These are phyloP conservation scores for Breynia disticha DNA, from an alignment of 441 rosid species.

Conservation along the genomic window DNA sequence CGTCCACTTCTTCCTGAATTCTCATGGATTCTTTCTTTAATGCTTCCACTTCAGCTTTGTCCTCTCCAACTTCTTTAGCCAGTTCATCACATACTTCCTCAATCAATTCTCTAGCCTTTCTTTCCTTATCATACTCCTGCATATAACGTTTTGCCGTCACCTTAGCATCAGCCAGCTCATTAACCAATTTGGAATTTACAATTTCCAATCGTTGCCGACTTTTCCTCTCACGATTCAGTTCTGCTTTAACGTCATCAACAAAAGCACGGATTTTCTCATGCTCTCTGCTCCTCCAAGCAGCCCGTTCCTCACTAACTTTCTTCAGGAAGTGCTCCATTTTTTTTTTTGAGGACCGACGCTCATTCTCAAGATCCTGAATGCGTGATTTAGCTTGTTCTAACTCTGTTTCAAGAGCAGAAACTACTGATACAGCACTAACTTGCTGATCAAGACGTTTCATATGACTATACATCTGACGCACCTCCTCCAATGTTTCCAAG, in stretches of 20 bases:
- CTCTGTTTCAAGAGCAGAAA: constrained; percentile 63
- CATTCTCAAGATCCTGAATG: constrained; percentile 67
- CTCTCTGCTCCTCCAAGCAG: constrained; percentile 76
- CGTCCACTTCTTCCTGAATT: constrained; percentile 67
- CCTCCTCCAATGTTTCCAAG: constrained; percentile 54
- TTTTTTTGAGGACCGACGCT: constrained; percentile 62
- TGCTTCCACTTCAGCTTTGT: constrained; percentile 72
- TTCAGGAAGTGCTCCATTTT: constrained; percentile 78
- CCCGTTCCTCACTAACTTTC: constrained; percentile 85
- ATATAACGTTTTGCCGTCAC: constrained; percentile 50
- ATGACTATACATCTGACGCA: constrained; percentile 37
- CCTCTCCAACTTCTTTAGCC: constrained; percentile 75
- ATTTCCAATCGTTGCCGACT: constrained; percentile 71
- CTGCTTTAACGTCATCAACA: constrained; percentile 54
- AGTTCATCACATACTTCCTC: constrained; percentile 96
- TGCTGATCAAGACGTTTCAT: constrained; percentile 60
- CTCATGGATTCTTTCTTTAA: constrained; percentile 63
- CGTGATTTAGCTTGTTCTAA: constrained; percentile 59
- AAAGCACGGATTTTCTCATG: constrained; percentile 74
- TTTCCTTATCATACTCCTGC: constrained; percentile 84
- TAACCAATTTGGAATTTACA: constrained; percentile 72
- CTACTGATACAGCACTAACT: constrained; percentile 59
- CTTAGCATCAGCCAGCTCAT: constrained; percentile 74
- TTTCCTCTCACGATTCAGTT: constrained; percentile 69
- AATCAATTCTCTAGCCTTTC: constrained; percentile 53